A percentile compares a stretch with the other conserved stretches of the same genome.
Conservation (phyloP, 345 rosid genomes). For the Populus alba region DNA sequence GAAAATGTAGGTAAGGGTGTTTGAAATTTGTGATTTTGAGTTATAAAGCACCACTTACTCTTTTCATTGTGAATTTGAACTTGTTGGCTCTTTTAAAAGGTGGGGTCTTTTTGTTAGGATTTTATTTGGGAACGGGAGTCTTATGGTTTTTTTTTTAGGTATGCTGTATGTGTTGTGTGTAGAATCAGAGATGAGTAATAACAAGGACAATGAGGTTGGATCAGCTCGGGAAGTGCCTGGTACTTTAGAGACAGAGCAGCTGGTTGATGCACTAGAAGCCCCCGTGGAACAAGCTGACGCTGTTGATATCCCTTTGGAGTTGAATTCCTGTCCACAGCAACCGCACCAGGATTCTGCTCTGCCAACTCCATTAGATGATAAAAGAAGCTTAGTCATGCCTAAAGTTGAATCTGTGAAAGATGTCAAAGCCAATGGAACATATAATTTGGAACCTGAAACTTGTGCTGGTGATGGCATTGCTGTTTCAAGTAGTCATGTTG, state of each 20-base stretch:
- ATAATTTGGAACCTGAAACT: conserved; percentile 18
- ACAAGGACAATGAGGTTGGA: conserved; percentile 22
- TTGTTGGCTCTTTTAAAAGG: background rate
- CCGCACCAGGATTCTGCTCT: conserved; percentile 16
- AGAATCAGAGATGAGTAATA: conserved; percentile 22
- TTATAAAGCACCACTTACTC: background rate
- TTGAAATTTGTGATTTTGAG: background rate
- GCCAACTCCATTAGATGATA: conserved; percentile 20
- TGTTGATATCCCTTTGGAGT: conserved; percentile 20
- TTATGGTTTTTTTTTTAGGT: background rate
- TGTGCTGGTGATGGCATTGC: conserved; percentile 16
- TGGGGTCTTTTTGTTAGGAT: background rate
- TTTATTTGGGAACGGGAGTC: background rate
- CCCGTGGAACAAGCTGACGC: conserved; percentile 9
- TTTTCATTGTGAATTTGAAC: background rate
- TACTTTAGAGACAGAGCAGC: background rate
- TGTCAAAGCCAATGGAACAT: conserved; percentile 22
- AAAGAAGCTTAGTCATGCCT: conserved; percentile 21
- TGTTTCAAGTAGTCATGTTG: conserved; percentile 22
- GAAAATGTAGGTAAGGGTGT: background rate
- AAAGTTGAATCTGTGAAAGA: conserved; percentile 24
- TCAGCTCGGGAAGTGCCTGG: background rate
- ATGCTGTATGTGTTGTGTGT: background rate
- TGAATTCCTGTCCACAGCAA: conserved; percentile 11
- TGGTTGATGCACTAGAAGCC: background rate